Percentiles rank a stretch among this genome's conserved stretches.
These are phyloP conservation scores for Boletus rubropictus DNA, from an alignment of 768 basidiomycete species.

Conservation along the genomic window DNA sequence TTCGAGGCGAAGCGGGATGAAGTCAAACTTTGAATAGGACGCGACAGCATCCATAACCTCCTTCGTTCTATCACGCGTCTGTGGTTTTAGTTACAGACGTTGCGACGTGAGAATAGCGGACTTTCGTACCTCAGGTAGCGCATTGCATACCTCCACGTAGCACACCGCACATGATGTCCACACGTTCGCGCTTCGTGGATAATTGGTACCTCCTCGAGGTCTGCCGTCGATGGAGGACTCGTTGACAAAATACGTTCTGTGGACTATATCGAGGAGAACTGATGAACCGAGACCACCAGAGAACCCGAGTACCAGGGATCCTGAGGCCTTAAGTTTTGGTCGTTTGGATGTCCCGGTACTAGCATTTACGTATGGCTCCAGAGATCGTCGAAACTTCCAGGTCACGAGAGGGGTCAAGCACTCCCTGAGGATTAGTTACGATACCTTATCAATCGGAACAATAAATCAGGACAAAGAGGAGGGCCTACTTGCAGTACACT, in stretches of 20 bases:
- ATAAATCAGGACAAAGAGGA: conserved; percentile 5
- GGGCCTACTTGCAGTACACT: conserved; percentile 75
- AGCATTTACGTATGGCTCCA: conserved; percentile 61
- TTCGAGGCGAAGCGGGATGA: conserved; percentile 61
- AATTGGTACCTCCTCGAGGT: conserved; percentile 51
- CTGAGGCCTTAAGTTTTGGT: conserved; percentile 58
- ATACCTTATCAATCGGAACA: neutral
- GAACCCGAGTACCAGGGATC: conserved; percentile 61
- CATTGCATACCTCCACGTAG: conserved; percentile 64
- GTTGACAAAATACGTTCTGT: conserved; percentile 48
- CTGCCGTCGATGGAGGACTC: conserved; percentile 26
- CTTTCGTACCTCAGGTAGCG: conserved; percentile 52
- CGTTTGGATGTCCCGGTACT: conserved; percentile 50
- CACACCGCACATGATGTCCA: conserved; percentile 61
- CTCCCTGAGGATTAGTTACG: conserved; percentile 34
- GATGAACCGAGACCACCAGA: conserved; percentile 81
- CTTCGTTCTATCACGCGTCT: conserved; percentile 54
- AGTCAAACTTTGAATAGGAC: conserved; percentile 48
- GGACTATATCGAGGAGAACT: conserved; percentile 62
- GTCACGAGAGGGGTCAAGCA: conserved; percentile 64
- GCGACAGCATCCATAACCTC: conserved; percentile 44
- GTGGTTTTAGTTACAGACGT: conserved; percentile 9
- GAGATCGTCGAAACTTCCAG: conserved; percentile 55
- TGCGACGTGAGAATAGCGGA: neutral
- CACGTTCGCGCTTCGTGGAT: conserved; percentile 56